Base-by-base conservation (phyloP, 163 green algal species). In the Scenedesmus sp. region DNA sequence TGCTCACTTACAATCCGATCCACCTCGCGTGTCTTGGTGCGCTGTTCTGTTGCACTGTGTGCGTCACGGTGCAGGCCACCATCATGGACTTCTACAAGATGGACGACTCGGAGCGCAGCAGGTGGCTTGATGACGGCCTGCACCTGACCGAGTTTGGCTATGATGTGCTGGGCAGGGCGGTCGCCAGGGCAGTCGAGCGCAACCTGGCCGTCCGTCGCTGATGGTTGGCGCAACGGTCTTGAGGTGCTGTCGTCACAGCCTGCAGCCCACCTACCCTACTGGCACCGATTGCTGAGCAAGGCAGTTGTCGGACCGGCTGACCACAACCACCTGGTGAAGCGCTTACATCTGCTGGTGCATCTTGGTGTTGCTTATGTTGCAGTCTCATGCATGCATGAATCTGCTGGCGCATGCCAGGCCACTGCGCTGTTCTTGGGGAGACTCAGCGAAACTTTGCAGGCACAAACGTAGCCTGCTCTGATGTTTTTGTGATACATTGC, bases 81-180 rank as follows among this genome's bases (percentile, higher is more conserved):
- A 59, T 35, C 20, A 81, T 89, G 22, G 59, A 92, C 82, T 92
- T 92, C 26, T 92, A 88, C 61, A 68, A 61, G 7, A 92, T 92
- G 88, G n/a, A 72, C 49, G 81, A 78, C 13, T 12, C 33, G 33
- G 44, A 85, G 33, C 85, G 89, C 2, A 15, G 2, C 1, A 49
- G 24, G 30, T 92, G 83, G 83, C 83, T 90, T 7, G 72, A 87
- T 51, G 89, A 92, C 81, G 89, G 89, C 40, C 83, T 92, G 72
- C 89, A 92, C 83, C 30, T 92, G 0, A 92, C 72, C 0, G 70
- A 81, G 30, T 37, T 37, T 10, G 88, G 61, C 30, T 92, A 92
- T 33, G 68, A 92, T 65, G 59, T 44, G 18, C 80, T 92, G n/a
- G 88, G 40, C n/a, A 3, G 37, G 20, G 18, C 61, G 1, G 49